These are phyloP conservation scores for Oryza officinalis DNA, from an alignment of 176 grass and related monocot genomes.

Conservation along the genomic window DNA sequence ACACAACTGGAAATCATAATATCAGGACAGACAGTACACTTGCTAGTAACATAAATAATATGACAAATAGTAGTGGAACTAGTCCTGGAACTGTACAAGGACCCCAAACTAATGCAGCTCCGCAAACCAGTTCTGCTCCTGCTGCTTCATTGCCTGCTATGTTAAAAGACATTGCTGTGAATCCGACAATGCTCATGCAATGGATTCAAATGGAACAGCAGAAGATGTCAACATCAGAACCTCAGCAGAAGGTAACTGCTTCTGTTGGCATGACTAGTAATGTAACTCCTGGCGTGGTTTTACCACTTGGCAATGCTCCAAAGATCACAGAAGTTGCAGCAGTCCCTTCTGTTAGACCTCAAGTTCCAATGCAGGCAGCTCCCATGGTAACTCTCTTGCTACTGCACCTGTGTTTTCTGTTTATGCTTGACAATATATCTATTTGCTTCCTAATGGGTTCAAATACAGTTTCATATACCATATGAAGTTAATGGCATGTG, in stretches of 20 bases:
- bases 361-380: constrained; percentile 37
- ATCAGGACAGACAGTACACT: constrained; percentile 32
- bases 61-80: constrained; percentile 19
- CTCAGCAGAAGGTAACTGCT: constrained; percentile 42
- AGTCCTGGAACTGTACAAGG: constrained; percentile 32
- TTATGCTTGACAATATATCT: background rate
- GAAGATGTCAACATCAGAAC: constrained; percentile 59
- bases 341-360: constrained; percentile 42
- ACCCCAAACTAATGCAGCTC: constrained; percentile 36
- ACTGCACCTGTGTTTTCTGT: background rate
- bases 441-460: constrained; percentile 23
- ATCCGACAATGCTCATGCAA: constrained; percentile 75
- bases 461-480: background rate
- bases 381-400: constrained; percentile 37
- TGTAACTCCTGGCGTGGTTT: constrained; percentile 43
- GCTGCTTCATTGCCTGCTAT: constrained; percentile 57
- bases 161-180: constrained; percentile 77
- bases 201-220: constrained; percentile 77
- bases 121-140: constrained; percentile 44
- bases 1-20: constrained; percentile 32
- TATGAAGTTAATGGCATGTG: background rate
- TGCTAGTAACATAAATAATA: constrained; percentile 39
- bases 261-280: constrained; percentile 33
- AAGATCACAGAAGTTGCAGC: constrained; percentile 48
- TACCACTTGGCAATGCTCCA: constrained; percentile 43